A percentile compares a stretch with the other conserved stretches of the same genome.
These are phyloP conservation scores for Exophiala xenobiotica DNA, from an alignment of 2,329 filamentous ascomycete species.

Conservation along the genomic window DNA sequence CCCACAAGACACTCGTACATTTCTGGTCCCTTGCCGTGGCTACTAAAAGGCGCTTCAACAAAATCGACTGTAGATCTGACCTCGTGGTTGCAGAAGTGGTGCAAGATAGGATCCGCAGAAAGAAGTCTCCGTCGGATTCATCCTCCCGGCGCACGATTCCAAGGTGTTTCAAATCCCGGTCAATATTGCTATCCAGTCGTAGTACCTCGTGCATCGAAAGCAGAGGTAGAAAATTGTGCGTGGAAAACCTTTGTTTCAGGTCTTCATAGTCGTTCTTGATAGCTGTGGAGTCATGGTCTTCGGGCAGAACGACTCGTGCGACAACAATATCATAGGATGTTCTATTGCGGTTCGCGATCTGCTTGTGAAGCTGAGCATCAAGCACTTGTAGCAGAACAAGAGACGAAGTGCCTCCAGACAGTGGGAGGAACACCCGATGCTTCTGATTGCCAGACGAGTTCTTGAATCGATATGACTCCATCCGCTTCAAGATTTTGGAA, in stretches of 20 bases:
- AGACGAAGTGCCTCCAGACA: conserved; percentile 83
- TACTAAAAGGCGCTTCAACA: conserved; percentile 71
- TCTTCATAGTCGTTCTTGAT: conserved; percentile 44
- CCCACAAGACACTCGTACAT: conserved; percentile 75
- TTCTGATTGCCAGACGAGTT: conserved; percentile 40
- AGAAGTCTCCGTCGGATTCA: conserved; percentile 43
- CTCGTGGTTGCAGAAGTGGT: conserved; percentile 73
- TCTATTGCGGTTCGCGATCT: conserved; percentile 60
- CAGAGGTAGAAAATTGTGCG: conserved; percentile 59
- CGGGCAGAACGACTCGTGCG: conserved; percentile 43
- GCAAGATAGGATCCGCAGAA: conserved; percentile 58
- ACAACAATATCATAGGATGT: conserved; percentile 63
- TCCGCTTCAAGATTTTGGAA: conserved; percentile 77
- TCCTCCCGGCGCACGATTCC: conserved; percentile 17
- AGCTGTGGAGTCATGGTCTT: neutral
- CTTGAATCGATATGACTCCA: conserved; percentile 61
- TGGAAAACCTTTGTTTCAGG: conserved; percentile 62
- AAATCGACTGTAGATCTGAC: conserved; percentile 68
- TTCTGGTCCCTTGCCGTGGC: conserved; percentile 58
- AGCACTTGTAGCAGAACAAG: conserved; percentile 74
- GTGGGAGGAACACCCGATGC: conserved; percentile 67
- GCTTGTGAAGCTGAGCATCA: conserved; percentile 65
- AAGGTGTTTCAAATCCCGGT: conserved; percentile 18
- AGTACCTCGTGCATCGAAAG: conserved; percentile 66
- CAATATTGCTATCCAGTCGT: conserved; percentile 35